Percentiles rank a stretch among this genome's conserved stretches.
These are phyloP conservation scores for Ambrosia trifida DNA, from an alignment of 129 eudicot species.

Conservation along the genomic window DNA sequence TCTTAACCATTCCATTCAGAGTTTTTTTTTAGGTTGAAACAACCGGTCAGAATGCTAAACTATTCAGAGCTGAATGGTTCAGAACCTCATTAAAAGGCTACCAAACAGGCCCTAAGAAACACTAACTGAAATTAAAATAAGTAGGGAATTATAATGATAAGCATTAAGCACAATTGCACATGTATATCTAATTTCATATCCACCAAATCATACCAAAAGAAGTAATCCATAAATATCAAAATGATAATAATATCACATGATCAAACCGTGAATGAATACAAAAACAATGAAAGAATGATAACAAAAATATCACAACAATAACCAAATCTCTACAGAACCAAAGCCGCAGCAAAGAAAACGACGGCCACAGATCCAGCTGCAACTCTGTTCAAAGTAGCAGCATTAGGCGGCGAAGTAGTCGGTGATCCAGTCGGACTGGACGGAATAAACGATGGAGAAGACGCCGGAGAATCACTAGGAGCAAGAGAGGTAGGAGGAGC, in stretches of 20 bases:
- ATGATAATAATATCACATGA: not conserved
- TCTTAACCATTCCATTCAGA: no score
- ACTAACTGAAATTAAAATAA: no score
- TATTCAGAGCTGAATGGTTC: no score
- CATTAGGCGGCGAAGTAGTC: constrained; percentile 20
- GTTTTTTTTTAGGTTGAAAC: no score
- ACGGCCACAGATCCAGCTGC: constrained; percentile 52
- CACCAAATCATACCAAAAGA: no score
- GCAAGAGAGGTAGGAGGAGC: constrained; percentile 40
- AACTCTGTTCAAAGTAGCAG: constrained; percentile 43
- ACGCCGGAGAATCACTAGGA: constrained; percentile 17
- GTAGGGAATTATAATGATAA: no score
- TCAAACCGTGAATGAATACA: not conserved
- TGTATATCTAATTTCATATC: no score
- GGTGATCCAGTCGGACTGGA: constrained; percentile 35
- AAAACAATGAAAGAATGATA: not conserved
- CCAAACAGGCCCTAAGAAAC: no score
- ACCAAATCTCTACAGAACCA: constrained; percentile 4
- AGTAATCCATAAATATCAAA: not conserved
- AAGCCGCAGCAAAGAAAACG: constrained; percentile 28
- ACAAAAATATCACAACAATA: not conserved
- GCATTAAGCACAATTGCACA: no score
- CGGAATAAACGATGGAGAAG: constrained; percentile 23
- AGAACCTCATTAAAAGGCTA: no score
- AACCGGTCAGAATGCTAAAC: no score